A percentile compares a stretch with the other conserved stretches of the same genome.
These are phyloP conservation scores for Oropetium thomaeum DNA, from an alignment of 176 grass and related monocot species.

Conservation along the genomic window DNA sequence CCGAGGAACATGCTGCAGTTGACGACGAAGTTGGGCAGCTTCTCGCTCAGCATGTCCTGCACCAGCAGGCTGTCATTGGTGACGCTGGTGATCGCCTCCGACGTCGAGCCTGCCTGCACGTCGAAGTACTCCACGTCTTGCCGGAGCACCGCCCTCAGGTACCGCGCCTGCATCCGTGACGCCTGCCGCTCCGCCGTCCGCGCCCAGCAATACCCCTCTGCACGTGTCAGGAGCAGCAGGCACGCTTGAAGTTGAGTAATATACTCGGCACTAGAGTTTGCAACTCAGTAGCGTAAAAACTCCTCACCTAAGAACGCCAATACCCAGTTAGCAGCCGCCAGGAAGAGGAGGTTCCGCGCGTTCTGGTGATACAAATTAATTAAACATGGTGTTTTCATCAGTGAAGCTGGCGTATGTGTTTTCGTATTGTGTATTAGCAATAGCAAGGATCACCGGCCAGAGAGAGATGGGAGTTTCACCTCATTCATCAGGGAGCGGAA, in stretches of 20 bases:
- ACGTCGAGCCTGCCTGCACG: conserved; percentile 59
- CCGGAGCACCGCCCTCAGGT: conserved; percentile 78
- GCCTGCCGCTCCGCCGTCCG: conserved; percentile 88
- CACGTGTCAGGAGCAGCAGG: not conserved
- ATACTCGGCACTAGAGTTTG: no score
- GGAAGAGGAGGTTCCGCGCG: conserved; percentile 58
- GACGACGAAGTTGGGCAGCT: conserved; percentile 97
- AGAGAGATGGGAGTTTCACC: conserved; percentile 23
- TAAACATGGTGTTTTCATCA: not conserved
- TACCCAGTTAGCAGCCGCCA: conserved; percentile 54
- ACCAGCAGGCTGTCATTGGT: conserved; percentile 87
- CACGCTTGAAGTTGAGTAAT: no score
- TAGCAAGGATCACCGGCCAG: not conserved
- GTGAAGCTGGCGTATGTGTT: not conserved
- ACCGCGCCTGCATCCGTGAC: conserved; percentile 73
- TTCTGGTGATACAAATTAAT: conserved; percentile 36
- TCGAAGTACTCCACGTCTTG: conserved; percentile 98
- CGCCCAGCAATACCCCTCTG: conserved; percentile 95
- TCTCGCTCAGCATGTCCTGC: conserved; percentile 87
- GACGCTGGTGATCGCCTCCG: conserved; percentile 87
- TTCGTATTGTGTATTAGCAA: not conserved
- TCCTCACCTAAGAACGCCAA: conserved; percentile 85
- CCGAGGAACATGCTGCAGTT: conserved; percentile 65
- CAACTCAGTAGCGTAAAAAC: no score
- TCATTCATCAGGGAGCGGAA: conserved; percentile 59